phyloP scores from a whole-genome alignment of 2,329 filamentous ascomycete species.

The Coniosporium tulheliwenetii region DNA sequence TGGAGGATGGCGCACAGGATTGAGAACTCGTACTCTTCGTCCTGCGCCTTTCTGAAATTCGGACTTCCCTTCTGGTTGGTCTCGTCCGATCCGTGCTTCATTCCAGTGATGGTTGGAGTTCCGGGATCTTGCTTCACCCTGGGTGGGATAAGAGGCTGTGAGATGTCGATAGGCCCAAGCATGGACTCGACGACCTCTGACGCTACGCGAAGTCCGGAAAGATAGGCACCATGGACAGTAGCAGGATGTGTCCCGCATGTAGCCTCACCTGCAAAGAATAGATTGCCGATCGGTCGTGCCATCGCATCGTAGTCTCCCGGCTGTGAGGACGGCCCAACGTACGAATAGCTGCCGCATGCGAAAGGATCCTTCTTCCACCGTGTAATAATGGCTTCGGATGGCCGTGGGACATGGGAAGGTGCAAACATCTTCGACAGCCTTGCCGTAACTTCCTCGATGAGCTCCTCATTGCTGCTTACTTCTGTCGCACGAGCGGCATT shows the following conservation, averaged over 20 bases:
- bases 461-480: slow-evolving; percentile 52
- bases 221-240: slow-evolving; percentile 90
- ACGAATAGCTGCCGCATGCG: slow-evolving; percentile 90
- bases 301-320: slow-evolving; percentile 86
- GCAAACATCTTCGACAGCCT: slow-evolving; percentile 65
- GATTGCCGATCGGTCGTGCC: slow-evolving; percentile 67
- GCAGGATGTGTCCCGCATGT: slow-evolving; percentile 92
- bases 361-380: slow-evolving; percentile 86
- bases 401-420: slow-evolving; percentile 48
- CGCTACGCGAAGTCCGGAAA: slow-evolving; percentile 81
- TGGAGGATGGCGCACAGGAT: slow-evolving; percentile 40
- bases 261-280: slow-evolving; percentile 93
- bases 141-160: slow-evolving; percentile 56
- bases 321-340: slow-evolving; percentile 66
- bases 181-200: slow-evolving; percentile 70
- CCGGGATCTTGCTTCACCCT: slow-evolving; percentile 25
- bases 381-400: slow-evolving; percentile 76
- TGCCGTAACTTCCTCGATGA: slow-evolving; percentile 66
- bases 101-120: slow-evolving; percentile 2
- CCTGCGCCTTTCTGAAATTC: slow-evolving; percentile 12
- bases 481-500: slow-evolving; percentile 87
- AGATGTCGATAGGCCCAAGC: slow-evolving; percentile 66
- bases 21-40: slow-evolving; percentile 38
- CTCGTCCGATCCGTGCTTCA: slow-evolving; percentile 1
- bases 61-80: slow-evolving; percentile 7